Conservation (phyloP, 345 rosid species). For the Balakata baccata region DNA sequence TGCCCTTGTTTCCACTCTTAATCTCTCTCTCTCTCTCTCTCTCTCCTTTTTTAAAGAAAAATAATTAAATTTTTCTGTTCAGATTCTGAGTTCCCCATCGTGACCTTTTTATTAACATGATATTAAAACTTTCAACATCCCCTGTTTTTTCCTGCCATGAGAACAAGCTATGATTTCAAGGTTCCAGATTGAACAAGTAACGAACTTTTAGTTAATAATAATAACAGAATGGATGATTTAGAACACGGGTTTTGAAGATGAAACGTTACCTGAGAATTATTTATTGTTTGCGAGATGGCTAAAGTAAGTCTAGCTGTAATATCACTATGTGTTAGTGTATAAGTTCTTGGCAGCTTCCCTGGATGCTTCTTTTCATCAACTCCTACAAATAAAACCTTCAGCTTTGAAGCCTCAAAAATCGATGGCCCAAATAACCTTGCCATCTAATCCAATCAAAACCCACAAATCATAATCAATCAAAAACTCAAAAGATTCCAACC, state of each 20-base stretch:
- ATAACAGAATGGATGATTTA: neutral
- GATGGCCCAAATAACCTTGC: conserved; percentile 96
- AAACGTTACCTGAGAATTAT: conserved; percentile 73
- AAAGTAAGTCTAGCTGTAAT: conserved; percentile 77
- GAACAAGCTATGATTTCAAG: neutral
- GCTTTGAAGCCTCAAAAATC: conserved; percentile 87
- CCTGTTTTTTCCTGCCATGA: conserved; percentile 5
- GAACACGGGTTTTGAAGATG: neutral
- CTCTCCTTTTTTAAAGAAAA: neutral
- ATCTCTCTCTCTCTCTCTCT: too few relatives aligned
- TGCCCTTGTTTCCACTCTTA: too few relatives aligned
- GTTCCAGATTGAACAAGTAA: neutral
- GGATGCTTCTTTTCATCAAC: conserved; percentile 91
- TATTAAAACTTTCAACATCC: neutral
- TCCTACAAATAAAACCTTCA: conserved; percentile 81
- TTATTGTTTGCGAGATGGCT: conserved; percentile 85
- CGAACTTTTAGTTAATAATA: neutral
- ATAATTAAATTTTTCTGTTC: too few relatives aligned
- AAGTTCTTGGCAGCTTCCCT: conserved; percentile 83
- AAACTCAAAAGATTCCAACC: neutral
- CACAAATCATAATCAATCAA: conserved; percentile 7
- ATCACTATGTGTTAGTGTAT: conserved; percentile 92
- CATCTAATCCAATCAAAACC: conserved; percentile 42
- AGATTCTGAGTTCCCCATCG: neutral
- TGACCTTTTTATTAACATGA: too few relatives aligned